Base-by-base conservation (phyloP, 2,329 filamentous ascomycete genomes). In the Microsporum ferrugineum region DNA sequence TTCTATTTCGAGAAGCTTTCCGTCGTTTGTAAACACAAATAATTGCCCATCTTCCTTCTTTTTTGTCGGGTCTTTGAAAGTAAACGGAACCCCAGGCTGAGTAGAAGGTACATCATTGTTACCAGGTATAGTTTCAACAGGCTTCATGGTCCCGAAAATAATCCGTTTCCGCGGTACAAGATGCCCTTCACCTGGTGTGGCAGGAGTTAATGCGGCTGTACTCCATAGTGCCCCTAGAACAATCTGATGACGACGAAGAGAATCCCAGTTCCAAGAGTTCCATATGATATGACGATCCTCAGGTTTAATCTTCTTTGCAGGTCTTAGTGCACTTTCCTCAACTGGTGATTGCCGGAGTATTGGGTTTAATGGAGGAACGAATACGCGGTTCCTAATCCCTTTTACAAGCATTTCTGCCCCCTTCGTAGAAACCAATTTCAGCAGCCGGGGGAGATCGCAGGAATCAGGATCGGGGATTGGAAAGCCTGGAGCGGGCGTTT, bases 301-400 rank as follows among this genome's bases (percentile, higher is more conserved):
- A 60, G 86, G 82, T 0, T 75, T 82, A 63, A 96, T 83, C 70
- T 96, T 96, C 0, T 84, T 82, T 0, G 92, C 92, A 68, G 87
- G 81, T 5, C 68, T 71, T 17, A 76, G 63, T 69, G 69, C 71
- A 34, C 69, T 68, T 17, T 65, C 68, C 57, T 71, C 65, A 3
- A 36, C 36, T 60, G 68, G 71, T 1, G 49, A 7, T n/a, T 39
- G 36, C 10, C 3, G 36, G 23, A 36, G 10, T 5, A 72, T 69
- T 8, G 76, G 71, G 39, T 71, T 66, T n/a, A 82, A 71, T 0
- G 86, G 88, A 1, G 84, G 81, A 0, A 91, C 75, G 68, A 91
- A 91, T 0, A 86, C 65, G 0, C 84, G 79, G 1, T 79, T 73
- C 8, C 80, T 77, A 33, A 97, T 80, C 0, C 83, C 83, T 8